Conservation (phyloP, 73 alveolate species). For the Durusdinium trenchii region DNA sequence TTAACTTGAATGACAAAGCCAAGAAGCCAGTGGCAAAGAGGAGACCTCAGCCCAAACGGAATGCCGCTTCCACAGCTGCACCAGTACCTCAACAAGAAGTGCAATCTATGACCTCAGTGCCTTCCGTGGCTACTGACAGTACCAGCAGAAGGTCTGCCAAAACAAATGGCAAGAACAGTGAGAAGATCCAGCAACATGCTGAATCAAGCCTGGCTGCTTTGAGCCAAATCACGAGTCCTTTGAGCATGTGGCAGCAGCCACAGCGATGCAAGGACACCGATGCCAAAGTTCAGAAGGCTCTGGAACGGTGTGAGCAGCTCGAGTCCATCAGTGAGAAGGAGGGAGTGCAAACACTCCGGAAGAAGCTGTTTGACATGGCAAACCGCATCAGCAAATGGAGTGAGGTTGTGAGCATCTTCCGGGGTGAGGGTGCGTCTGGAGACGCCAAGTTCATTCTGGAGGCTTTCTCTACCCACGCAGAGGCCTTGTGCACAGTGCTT, state of each 20-base stretch:
- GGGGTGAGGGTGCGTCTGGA: background rate
- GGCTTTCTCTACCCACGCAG: background rate
- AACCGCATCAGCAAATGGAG: background rate
- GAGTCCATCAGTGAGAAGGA: background rate
- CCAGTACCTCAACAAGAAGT: background rate
- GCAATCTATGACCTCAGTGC: background rate
- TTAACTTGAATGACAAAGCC: background rate
- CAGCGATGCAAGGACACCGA: background rate
- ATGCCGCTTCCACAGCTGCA: too few species aligned
- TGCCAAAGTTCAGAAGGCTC: background rate
- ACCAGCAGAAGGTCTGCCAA: background rate
- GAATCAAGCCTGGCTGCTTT: background rate
- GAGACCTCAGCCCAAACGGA: background rate
- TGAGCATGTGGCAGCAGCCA: constrained; percentile 6
- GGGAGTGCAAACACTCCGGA: background rate
- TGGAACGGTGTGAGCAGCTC: background rate
- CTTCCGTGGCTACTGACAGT: background rate
- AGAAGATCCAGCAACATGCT: background rate
- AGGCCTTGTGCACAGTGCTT: background rate
- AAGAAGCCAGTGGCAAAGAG: background rate
- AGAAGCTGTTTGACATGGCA: background rate
- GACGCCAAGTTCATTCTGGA: background rate
- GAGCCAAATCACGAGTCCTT: too few species aligned
- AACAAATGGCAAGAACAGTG: background rate
- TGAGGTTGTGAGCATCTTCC: background rate